Conservation (phyloP, 345 rosid genomes). For the Lepidium aucheri region DNA sequence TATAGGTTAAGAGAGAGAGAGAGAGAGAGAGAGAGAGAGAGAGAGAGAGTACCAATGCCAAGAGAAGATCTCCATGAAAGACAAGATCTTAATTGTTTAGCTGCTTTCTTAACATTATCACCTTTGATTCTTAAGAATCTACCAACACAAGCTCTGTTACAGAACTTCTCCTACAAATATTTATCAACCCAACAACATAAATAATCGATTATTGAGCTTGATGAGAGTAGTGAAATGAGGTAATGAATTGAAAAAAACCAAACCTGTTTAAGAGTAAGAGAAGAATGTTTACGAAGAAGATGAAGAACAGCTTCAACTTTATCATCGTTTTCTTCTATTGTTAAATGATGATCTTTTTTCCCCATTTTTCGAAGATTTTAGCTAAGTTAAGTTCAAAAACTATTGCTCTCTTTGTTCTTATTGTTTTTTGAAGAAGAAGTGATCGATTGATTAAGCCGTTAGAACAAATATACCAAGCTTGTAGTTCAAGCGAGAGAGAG, state of each 20-base stretch:
- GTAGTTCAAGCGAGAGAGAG: conserved; percentile 18
- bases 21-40: background rate
- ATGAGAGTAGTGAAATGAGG: background rate
- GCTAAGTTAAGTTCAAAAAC: too few relatives aligned
- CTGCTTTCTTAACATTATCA: conserved; percentile 74
- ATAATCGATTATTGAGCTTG: too few relatives aligned
- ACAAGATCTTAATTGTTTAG: conserved; percentile 67
- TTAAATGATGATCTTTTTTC: conserved; percentile 34
- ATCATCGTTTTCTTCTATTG: conserved; percentile 4
- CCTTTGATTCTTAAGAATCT: conserved; percentile 74
- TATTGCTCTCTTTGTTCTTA: too few relatives aligned
- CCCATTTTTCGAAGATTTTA: conserved; percentile 40
- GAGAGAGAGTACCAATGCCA: conserved; percentile 49
- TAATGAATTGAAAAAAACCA: background rate
- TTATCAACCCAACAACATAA: too few relatives aligned
- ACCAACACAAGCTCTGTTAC: conserved; percentile 69
- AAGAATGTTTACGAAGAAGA: conserved; percentile 67
- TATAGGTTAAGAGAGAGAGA: background rate
- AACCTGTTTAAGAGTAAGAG: conserved; percentile 84
- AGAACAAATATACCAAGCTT: conserved; percentile 26
- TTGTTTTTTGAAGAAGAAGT: background rate
- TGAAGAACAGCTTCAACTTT: conserved; percentile 70
- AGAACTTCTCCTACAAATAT: conserved; percentile 36
- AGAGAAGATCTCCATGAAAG: conserved; percentile 24
- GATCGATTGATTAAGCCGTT: conserved; percentile 9